Base-by-base conservation (phyloP, 306 rosid species). In the Mimosa pudica region DNA sequence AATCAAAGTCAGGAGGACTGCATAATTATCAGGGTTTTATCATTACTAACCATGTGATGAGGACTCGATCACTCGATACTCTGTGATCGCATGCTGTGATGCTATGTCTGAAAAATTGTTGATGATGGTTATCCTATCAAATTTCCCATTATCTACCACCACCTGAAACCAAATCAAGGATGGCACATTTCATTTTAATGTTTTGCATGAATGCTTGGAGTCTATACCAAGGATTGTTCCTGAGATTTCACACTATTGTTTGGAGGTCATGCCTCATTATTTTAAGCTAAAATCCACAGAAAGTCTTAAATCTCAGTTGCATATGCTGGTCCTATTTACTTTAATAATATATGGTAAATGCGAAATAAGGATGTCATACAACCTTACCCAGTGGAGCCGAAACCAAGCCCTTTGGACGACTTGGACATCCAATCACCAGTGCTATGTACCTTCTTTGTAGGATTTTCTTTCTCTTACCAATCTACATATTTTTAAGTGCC, bases 351-450 rank as follows among this genome's bases (percentile, higher is more conserved):
- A 79, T 48, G 14, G 17, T 10, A 77, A 81, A 70, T 73, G 74
- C 35, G 52, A 68, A 10, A 70, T 41, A 63, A 24, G 67, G 78
- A 49, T 84, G 91, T 44, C 54, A 69, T 70, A 36, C 80, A 78
- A 92, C 98, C 98, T 92, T 95, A 89, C 89, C 91, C 74, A 91
- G 75, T 73, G 98, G 88, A 63, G 94, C 96, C 8, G 90, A 84
- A 79, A 95, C 74, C 54, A 91, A 58, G 7, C 98, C 98, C 84
- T 76, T 80, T 46, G 77, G 85, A 51, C 87, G 89, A 75, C 90
- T 89, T 33, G 98, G 98, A 84, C 90, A 87, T 74, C 98, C 98
- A 73, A 95, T 82, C 85, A 95, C 98, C 61, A 95, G 88, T n/a
- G 98, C 97, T 92, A 85, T 77, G 77, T 92, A 95, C 85, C 80